Percentiles rank a stretch among this genome's conserved stretches.
These are phyloP conservation scores for Citeromyces siamensis DNA, from an alignment of 1,139 yeast genomes.

Conservation along the genomic window DNA sequence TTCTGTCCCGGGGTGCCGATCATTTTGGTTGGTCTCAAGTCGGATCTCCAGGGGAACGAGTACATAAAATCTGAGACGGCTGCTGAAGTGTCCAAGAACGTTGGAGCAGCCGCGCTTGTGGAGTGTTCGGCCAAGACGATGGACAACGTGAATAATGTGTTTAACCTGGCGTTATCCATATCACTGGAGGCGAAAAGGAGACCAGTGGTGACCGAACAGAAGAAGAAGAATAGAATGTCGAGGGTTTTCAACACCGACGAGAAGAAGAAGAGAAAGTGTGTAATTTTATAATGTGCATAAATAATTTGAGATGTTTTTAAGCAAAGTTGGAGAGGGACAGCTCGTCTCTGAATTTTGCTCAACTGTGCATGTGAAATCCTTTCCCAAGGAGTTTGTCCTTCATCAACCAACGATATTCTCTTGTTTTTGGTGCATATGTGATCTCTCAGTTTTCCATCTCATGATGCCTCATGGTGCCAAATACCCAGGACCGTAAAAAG, in stretches of 20 bases:
- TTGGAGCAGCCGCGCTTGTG: constrained; percentile 68
- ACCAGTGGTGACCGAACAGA: background rate
- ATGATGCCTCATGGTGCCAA: too few relatives aligned
- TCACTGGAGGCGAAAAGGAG: background rate
- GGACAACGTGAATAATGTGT: constrained; percentile 55
- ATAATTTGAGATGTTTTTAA: too few relatives aligned
- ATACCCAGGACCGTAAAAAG: too few relatives aligned
- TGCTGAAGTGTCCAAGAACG: constrained; percentile 43
- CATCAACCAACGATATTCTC: too few relatives aligned
- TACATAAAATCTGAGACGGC: constrained; percentile 31
- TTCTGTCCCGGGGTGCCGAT: constrained; percentile 76
- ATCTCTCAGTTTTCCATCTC: too few relatives aligned
- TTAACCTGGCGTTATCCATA: constrained; percentile 24
- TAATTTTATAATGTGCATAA: too few relatives aligned
- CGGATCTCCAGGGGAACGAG: constrained; percentile 38
- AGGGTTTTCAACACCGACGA: background rate
- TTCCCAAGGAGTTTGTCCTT: too few relatives aligned
- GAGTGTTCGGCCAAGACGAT: constrained; percentile 70
- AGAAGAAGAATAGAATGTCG: background rate
- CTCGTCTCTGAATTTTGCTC: too few relatives aligned
- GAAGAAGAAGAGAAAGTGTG: constrained; percentile 2
- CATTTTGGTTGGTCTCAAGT: constrained; percentile 67
- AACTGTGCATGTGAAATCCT: too few relatives aligned
- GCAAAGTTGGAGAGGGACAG: too few relatives aligned
- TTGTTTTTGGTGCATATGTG: too few relatives aligned